phyloP scores from a whole-genome alignment of 2,329 filamentous ascomycete species.

The Trichoderma aggressivum region DNA sequence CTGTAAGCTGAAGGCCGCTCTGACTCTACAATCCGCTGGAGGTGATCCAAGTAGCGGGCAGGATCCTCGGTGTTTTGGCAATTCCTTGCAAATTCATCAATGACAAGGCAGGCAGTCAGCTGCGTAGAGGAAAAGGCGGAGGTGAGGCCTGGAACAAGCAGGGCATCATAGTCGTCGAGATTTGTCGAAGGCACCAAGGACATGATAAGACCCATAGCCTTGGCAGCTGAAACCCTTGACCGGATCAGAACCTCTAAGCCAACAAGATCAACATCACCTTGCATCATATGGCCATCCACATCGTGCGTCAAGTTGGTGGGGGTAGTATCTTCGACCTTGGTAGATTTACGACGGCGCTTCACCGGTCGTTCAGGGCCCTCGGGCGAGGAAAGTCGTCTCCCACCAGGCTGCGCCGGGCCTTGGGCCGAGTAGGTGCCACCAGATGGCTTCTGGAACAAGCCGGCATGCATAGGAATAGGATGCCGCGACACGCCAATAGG shows the following conservation, averaged over 20 bases:
- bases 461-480: conserved; percentile 86
- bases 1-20: conserved; percentile 81
- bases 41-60: conserved; percentile 55
- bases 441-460: conserved; percentile 89
- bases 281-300: conserved; percentile 96
- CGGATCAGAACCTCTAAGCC: conserved; percentile 84
- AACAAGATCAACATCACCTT: conserved; percentile 92
- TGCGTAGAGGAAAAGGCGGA: conserved; percentile 83
- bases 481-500: conserved; percentile 89
- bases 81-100: conserved; percentile 82
- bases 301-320: conserved; percentile 75
- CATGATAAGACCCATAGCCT: conserved; percentile 82
- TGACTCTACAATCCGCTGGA: conserved; percentile 75
- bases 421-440: conserved; percentile 71
- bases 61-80: conserved; percentile 41
- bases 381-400: conserved; percentile 48
- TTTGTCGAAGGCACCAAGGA: conserved; percentile 65
- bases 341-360: conserved; percentile 77
- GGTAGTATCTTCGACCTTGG: conserved; percentile 71
- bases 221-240: conserved; percentile 82
- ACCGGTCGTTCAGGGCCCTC: conserved; percentile 59
- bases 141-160: conserved; percentile 62
- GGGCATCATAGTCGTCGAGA: conserved; percentile 61
- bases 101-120: conserved; percentile 73
- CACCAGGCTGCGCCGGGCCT: conserved; percentile 42